Evolutionary conservation across 306 rosid genomes (phyloP), one percentile per base, ranked within the genome.

Genomic region (Castanea sativa): DNA sequence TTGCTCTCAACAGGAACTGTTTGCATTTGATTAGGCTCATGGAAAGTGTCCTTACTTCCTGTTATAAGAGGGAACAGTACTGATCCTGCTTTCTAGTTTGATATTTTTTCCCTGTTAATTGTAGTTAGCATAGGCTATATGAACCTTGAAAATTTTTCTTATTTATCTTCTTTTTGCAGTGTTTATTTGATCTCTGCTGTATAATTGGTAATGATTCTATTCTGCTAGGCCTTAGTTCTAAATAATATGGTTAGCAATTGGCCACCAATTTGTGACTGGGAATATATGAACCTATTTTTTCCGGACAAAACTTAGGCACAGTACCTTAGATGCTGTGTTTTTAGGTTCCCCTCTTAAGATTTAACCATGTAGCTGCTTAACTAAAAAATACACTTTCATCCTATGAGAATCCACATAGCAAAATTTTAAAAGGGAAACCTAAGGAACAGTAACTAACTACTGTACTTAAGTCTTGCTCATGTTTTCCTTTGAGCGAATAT

Each of bases 1-100:
- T 27, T 27, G n/a, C 30, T 61, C 16, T 27, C 38, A 10, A 61
- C 11, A 25, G 65, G 65, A 59, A 21, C 65, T 21, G 32, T 59
- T 21, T 59, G 65, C 65, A 59, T 41, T 41, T 41, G 45, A 8
- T 49, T 49, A 49, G 14, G 53, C 14, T 2, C 16, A 11, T 49
- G 12, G 16, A 49, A 49, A 19, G 6, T 32, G 56, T 41, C 30
- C 6, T n/a, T 20, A 23, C 20, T 55, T 35, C 43, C 71, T 51
- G 71, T 74, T 80, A 43, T 43, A 68, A 52, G 70, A 32, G 73
- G 20, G 6, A 70, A 41, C 25, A 64, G 18, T 79, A 41, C 74
- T 51, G 60, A 9, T 79, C 51, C 70, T n/a, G 51, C 81, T 35
- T 53, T 67, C 41, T 72, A 10, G 56, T 14, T 76, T 58, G 79